A percentile compares a stretch with the other conserved stretches of the same genome.
phyloP scores from a whole-genome alignment of 208 protist species.

The Crithidia fasciculata region DNA sequence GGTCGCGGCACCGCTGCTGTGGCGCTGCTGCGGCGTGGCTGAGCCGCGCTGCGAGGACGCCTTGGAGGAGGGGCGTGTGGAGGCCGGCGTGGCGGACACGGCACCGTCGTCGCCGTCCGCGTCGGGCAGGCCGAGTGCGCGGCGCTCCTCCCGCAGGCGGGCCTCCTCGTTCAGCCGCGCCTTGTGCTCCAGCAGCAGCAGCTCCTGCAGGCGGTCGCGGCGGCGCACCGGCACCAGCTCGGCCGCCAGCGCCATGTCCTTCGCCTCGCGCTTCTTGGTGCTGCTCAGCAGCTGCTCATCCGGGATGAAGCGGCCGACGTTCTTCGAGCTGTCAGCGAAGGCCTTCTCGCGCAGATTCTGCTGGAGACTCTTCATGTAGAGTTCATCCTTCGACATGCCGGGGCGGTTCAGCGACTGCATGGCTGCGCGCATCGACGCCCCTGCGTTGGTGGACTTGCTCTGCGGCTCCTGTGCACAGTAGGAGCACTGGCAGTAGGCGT shows the following conservation, averaged over 20 bases:
- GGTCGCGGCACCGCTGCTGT: slow-evolving; percentile 42
- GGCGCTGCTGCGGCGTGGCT: slow-evolving; percentile 40
- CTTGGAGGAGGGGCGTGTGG: slow-evolving; percentile 30
- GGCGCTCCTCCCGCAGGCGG: slow-evolving; percentile 59
- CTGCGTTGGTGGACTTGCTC: slow-evolving; percentile 26
- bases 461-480: slow-evolving; percentile 57
- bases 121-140: slow-evolving; percentile 50
- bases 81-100: slow-evolving; percentile 17
- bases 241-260: slow-evolving; percentile 62
- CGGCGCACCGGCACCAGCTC: slow-evolving; percentile 79
- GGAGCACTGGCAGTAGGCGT: slow-evolving; percentile 82
- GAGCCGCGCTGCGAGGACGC: slow-evolving; percentile 21
- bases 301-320: slow-evolving; percentile 74
- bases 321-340: slow-evolving; percentile 69
- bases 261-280: slow-evolving; percentile 62
- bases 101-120: slow-evolving; percentile 33
- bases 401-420: slow-evolving; percentile 42
- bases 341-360: slow-evolving; percentile 57
- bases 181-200: slow-evolving; percentile 88
- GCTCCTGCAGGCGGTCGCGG: slow-evolving; percentile 87
- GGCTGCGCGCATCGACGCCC: slow-evolving; percentile 37
- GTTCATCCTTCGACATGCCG: slow-evolving; percentile 64
- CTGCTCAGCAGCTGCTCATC: slow-evolving; percentile 86
- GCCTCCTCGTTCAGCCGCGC: slow-evolving; percentile 64
- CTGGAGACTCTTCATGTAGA: slow-evolving; percentile 77